These are phyloP conservation scores for Helianthus tuberosus DNA, from an alignment of 129 eudicot genomes.

Conservation along the genomic window DNA sequence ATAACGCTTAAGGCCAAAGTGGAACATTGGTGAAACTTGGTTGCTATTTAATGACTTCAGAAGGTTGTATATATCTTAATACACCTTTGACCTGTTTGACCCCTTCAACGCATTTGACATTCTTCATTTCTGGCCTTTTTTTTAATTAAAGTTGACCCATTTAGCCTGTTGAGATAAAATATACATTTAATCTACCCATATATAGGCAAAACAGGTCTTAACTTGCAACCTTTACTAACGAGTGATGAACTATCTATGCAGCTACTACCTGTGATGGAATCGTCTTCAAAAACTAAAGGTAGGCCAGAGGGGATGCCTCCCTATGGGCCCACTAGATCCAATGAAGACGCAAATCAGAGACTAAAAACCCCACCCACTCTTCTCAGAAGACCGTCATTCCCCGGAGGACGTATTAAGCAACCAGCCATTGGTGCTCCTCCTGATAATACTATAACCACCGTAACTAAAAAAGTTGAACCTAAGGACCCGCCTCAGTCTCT, in stretches of 20 bases:
- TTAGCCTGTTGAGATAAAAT: not conserved
- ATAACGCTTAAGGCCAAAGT: not conserved
- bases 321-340: slow-evolving; percentile 39
- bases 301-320: slow-evolving; percentile 66
- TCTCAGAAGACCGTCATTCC: slow-evolving; percentile 63
- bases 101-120: not conserved
- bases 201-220: not conserved
- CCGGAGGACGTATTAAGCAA: slow-evolving; percentile 59
- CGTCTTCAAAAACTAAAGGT: slow-evolving; percentile 70
- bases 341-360: slow-evolving; percentile 68
- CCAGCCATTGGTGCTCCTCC: slow-evolving; percentile 46
- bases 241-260: slow-evolving; percentile 40
- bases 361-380: slow-evolving; percentile 79
- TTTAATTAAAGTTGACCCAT: not conserved
- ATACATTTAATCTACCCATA: not conserved
- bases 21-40: not conserved
- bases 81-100: not conserved
- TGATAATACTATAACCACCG: slow-evolving; percentile 21
- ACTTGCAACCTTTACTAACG: slow-evolving; percentile 2
- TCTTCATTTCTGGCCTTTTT: not conserved
- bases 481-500: slow-evolving; percentile 23
- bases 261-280: slow-evolving; percentile 57
- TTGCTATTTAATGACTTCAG: not conserved
- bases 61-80: not conserved
- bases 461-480: slow-evolving; percentile 37